Evolutionary conservation across 768 basidiomycete species (phyloP).

Genomic region (Sistotremastrum suecicum): DNA sequence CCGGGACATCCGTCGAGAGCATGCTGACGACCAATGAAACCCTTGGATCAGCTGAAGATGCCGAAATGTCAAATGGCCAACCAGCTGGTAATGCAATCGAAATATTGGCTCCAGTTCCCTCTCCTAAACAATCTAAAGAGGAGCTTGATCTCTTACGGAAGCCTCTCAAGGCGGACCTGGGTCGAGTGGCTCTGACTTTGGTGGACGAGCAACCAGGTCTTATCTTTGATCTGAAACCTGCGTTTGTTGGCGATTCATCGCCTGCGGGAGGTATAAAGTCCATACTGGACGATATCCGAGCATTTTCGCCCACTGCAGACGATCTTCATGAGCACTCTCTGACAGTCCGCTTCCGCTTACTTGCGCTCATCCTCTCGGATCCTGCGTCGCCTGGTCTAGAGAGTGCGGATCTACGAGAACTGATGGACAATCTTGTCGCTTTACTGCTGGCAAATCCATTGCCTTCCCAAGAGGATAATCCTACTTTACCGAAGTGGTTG

Average conservation of each 20-base stretch:
- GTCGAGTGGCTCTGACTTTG: slow-evolving; percentile 56
- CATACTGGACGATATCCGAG: slow-evolving; percentile 65
- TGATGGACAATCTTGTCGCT: slow-evolving; percentile 58
- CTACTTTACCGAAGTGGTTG: slow-evolving; percentile 69
- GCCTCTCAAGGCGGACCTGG: slow-evolving; percentile 47
- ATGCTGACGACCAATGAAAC: background rate
- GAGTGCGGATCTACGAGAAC: slow-evolving; percentile 15
- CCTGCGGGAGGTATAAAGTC: slow-evolving; percentile 42
- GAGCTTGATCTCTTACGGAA: slow-evolving; percentile 56
- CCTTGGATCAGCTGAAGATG: background rate
- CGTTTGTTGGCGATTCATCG: slow-evolving; percentile 42
- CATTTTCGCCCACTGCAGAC: slow-evolving; percentile 48
- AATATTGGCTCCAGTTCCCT: background rate
- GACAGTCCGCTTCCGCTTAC: slow-evolving; percentile 69
- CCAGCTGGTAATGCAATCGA: slow-evolving; percentile 7
- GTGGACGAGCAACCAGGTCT: slow-evolving; percentile 81
- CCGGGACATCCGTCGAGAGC: background rate
- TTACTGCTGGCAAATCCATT: slow-evolving; percentile 44
- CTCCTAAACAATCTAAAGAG: slow-evolving; percentile 17
- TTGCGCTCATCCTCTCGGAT: slow-evolving; percentile 75
- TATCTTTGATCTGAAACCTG: slow-evolving; percentile 76
- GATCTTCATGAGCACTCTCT: slow-evolving; percentile 64
- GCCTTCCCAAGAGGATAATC: slow-evolving; percentile 37
- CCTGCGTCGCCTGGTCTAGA: slow-evolving; percentile 46
- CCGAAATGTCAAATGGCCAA: slow-evolving; percentile 6